Conservation (phyloP, 2,329 filamentous ascomycete genomes). For the Cytospora leucostoma region DNA sequence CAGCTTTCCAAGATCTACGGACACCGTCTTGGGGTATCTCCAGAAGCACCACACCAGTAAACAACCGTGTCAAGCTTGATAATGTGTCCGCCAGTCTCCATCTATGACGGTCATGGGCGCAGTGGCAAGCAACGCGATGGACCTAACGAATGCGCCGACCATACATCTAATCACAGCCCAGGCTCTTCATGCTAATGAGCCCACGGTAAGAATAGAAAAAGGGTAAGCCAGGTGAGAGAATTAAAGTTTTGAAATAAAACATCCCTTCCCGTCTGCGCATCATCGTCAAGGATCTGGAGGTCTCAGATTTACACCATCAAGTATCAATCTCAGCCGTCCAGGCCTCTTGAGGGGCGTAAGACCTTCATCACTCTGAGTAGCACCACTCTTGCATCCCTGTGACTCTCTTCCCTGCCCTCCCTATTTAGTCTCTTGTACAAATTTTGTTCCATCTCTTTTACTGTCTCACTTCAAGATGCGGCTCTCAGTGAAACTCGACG, state of each 20-base stretch:
- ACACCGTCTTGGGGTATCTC: slow-evolving; percentile 24
- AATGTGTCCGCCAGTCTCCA: slow-evolving; percentile 2
- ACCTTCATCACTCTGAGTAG: not conserved
- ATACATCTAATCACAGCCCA: not conserved
- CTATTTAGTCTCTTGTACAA: not conserved
- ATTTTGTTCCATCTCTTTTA: not conserved
- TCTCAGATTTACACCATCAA: not conserved
- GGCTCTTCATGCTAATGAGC: not conserved
- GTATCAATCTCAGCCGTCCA: slow-evolving; percentile 1
- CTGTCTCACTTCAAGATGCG: not conserved
- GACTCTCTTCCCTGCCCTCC: not conserved
- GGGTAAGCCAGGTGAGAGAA: slow-evolving; percentile 10
- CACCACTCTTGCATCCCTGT: not conserved
- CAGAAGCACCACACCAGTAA: slow-evolving; percentile 18
- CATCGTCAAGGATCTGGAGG: not conserved
- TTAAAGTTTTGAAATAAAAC: slow-evolving; percentile 15
- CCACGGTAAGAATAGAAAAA: slow-evolving; percentile 5
- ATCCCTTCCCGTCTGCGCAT: not conserved
- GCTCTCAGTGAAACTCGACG: not conserved
- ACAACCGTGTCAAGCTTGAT: slow-evolving; percentile 10
- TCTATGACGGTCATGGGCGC: slow-evolving; percentile 12
- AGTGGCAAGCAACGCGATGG: not conserved
- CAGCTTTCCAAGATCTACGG: slow-evolving; percentile 5
- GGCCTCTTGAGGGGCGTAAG: not conserved
- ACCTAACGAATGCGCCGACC: slow-evolving; percentile 8